Percentiles rank a stretch among this genome's conserved stretches.
These are phyloP conservation scores for Populus deltoides DNA, from an alignment of 345 rosid genomes.

Conservation along the genomic window DNA sequence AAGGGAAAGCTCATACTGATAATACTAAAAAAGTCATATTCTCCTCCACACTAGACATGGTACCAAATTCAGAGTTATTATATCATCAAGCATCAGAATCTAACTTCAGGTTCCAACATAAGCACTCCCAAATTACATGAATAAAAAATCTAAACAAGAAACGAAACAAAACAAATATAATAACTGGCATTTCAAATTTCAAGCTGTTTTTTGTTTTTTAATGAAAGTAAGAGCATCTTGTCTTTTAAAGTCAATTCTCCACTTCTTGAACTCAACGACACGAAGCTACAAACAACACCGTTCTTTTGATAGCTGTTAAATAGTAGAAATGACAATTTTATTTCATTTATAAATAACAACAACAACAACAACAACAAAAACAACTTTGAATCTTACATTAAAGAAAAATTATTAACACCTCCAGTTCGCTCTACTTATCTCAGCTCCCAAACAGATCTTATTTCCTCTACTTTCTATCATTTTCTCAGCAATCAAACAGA, in stretches of 20 bases:
- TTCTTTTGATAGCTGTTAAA: constrained; percentile 13
- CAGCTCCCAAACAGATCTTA: constrained; percentile 30
- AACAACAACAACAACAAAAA: neutral
- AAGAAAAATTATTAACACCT: neutral
- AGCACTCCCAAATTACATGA: constrained; percentile 30
- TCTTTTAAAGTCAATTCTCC: neutral
- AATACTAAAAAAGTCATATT: constrained; percentile 41
- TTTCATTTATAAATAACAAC: neutral
- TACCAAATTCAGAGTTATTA: constrained; percentile 35
- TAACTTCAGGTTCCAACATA: constrained; percentile 20
- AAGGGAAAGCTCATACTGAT: constrained; percentile 1
- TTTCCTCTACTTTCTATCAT: constrained; percentile 4
- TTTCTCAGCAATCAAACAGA: constrained; percentile 6
- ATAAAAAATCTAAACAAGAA: constrained; percentile 1
- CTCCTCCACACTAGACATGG: constrained; percentile 41
- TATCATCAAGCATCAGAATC: constrained; percentile 58
- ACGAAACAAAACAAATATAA: constrained; percentile 16
- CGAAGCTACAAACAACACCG: constrained; percentile 14
- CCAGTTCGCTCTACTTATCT: constrained; percentile 9
- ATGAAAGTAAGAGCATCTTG: constrained; percentile 39
- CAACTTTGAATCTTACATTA: constrained; percentile 5
- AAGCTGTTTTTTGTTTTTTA: neutral
- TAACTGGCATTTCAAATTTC: constrained; percentile 15
- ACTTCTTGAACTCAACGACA: constrained; percentile 10
- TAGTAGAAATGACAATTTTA: neutral